Percentiles rank a stretch among this genome's conserved stretches.
Evolutionary conservation across 2,329 filamentous ascomycete species (phyloP).

Genomic region (Aspergillus arachidicola): DNA sequence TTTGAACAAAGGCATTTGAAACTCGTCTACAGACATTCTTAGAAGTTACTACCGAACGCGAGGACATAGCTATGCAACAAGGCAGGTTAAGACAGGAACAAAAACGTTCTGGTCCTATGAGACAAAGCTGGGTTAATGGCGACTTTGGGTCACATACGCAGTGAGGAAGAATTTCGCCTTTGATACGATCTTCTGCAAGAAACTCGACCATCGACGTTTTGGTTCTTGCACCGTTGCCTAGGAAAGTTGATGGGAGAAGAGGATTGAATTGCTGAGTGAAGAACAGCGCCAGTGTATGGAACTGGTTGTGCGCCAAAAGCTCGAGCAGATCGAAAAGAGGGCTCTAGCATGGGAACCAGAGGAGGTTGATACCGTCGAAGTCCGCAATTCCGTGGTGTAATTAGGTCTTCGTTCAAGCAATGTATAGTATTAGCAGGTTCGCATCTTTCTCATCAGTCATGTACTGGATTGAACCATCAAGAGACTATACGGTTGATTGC

Average conservation of each 20-base stretch:
- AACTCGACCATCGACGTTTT: conserved; percentile 14
- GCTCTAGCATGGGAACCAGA: conserved; percentile 17
- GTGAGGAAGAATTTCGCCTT: conserved; percentile 14
- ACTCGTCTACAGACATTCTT: conserved; percentile 21
- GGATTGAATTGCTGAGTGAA: conserved; percentile 11
- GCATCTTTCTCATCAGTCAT: too few species aligned
- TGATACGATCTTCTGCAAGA: conserved; percentile 14
- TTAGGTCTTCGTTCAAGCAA: too few species aligned
- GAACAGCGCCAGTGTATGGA: conserved; percentile 13
- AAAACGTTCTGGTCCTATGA: conserved; percentile 21
- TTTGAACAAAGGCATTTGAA: conserved; percentile 21
- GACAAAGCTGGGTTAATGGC: conserved; percentile 13
- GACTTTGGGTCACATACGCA: conserved; percentile 14
- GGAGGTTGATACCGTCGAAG: neutral
- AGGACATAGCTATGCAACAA: conserved; percentile 16
- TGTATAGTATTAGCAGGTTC: too few species aligned
- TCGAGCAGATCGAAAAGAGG: conserved; percentile 15
- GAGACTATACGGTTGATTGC: too few species aligned
- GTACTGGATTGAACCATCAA: too few species aligned
- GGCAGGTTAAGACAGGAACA: conserved; percentile 13
- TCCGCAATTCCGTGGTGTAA: too few species aligned
- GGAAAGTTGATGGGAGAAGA: conserved; percentile 12
- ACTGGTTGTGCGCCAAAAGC: conserved; percentile 10
- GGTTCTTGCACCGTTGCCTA: neutral
- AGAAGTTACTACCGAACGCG: conserved; percentile 9